Percentiles rank a stretch among this genome's conserved stretches.
phyloP scores from a whole-genome alignment of 108 stramenopile genomes.

The Skeletonema potamos region DNA sequence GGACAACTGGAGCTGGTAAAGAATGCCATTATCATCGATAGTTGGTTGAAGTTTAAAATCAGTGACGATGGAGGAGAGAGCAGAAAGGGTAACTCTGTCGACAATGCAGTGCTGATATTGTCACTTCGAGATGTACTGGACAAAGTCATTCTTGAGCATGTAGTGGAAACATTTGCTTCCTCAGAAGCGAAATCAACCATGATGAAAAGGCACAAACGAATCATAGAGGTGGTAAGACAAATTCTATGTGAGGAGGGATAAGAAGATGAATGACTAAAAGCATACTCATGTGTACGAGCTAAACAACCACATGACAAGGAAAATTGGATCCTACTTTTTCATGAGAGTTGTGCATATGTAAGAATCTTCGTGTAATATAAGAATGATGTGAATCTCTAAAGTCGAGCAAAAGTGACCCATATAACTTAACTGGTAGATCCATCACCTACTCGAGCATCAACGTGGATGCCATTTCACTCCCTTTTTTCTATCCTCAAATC shows the following conservation, averaged over 20 bases:
- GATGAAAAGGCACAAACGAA: slow-evolving; percentile 13
- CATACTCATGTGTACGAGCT: too few relatives aligned
- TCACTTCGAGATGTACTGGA: slow-evolving; percentile 25
- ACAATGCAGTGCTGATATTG: slow-evolving; percentile 35
- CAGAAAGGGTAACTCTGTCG: background rate
- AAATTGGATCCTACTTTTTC: too few relatives aligned
- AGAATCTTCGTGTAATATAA: too few relatives aligned
- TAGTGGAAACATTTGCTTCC: slow-evolving; percentile 16
- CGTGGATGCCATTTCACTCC: too few relatives aligned
- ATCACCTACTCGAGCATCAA: too few relatives aligned
- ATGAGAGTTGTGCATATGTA: too few relatives aligned
- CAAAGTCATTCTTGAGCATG: slow-evolving; percentile 31
- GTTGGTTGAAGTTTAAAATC: slow-evolving; percentile 72
- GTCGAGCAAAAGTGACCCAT: too few relatives aligned
- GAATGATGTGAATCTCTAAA: too few relatives aligned
- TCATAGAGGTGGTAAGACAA: slow-evolving; percentile 21
- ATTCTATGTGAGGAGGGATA: slow-evolving; percentile 22
- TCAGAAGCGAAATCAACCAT: slow-evolving; percentile 9
- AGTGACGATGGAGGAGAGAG: slow-evolving; percentile 29
- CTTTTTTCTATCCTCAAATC: too few relatives aligned
- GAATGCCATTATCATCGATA: slow-evolving; percentile 57
- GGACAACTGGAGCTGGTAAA: slow-evolving; percentile 53
- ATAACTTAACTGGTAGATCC: too few relatives aligned
- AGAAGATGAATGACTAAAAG: background rate
- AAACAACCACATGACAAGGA: too few relatives aligned